A percentile compares a stretch with the other conserved stretches of the same genome.
Evolutionary conservation across 257 asterid genomes (phyloP).

Genomic region (Haberlea rhodopensis): DNA sequence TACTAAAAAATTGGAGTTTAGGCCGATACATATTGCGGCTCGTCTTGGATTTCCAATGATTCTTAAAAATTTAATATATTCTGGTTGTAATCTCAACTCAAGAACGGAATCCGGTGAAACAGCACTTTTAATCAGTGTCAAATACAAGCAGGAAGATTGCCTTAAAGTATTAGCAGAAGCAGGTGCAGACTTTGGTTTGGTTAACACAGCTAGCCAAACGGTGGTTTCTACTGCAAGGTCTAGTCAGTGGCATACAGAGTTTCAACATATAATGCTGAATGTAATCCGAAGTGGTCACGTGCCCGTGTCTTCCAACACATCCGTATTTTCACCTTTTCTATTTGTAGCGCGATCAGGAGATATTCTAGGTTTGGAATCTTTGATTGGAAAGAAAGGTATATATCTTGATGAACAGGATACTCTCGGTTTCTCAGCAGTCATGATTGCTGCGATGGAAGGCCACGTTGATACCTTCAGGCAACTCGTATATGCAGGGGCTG

Average conservation of each 20-base stretch:
- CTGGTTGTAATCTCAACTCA: slow-evolving; percentile 58
- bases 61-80: slow-evolving; percentile 52
- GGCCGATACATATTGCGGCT: slow-evolving; percentile 68
- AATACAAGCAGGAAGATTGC: slow-evolving; percentile 56
- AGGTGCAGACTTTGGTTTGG: slow-evolving; percentile 74
- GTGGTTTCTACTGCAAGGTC: slow-evolving; percentile 45
- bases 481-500: slow-evolving; percentile 77
- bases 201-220: slow-evolving; percentile 50
- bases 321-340: slow-evolving; percentile 53
- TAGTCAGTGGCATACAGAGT: slow-evolving; percentile 43
- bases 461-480: slow-evolving; percentile 68
- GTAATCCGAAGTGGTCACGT: slow-evolving; percentile 45
- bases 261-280: slow-evolving; percentile 52
- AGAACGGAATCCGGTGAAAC: slow-evolving; percentile 58
- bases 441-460: slow-evolving; percentile 72
- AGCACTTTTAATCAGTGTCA: slow-evolving; percentile 52
- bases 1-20: slow-evolving; percentile 42
- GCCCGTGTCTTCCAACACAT: slow-evolving; percentile 48
- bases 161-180: slow-evolving; percentile 52
- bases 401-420: slow-evolving; percentile 63
- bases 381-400: slow-evolving; percentile 39
- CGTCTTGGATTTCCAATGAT: slow-evolving; percentile 54
- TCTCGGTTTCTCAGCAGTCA: slow-evolving; percentile 70
- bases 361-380: slow-evolving; percentile 45
- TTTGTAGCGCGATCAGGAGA: slow-evolving; percentile 73